A percentile compares a stretch with the other conserved stretches of the same genome.
phyloP scores from a whole-genome alignment of 208 protist species.

The Trypanosoma brucei region DNA sequence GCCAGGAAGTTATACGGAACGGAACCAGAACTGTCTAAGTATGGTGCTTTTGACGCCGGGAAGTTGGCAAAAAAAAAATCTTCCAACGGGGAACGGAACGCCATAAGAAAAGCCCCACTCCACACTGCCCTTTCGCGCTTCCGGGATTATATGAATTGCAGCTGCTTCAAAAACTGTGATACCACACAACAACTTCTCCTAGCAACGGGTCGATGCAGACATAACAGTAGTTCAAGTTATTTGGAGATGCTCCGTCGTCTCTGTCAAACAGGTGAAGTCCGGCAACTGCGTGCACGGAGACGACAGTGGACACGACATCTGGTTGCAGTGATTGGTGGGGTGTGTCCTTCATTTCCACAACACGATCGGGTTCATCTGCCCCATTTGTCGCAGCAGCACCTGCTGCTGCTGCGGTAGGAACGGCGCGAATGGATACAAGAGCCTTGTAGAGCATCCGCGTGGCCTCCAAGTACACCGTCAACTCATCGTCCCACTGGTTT shows the following conservation, averaged over 20 bases:
- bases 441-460: constrained; percentile 36
- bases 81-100: no score
- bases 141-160: neutral
- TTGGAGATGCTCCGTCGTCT: constrained; percentile 33
- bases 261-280: constrained; percentile 27
- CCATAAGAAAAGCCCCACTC: no score
- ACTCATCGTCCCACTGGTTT: constrained; percentile 82
- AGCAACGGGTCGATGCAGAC: constrained; percentile 43
- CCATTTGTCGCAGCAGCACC: neutral
- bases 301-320: constrained; percentile 27
- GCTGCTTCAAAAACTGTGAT: constrained; percentile 19
- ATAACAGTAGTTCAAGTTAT: constrained; percentile 68
- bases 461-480: constrained; percentile 43
- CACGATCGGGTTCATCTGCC: constrained; percentile 13
- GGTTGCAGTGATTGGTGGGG: constrained; percentile 14
- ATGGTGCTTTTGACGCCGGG: no score
- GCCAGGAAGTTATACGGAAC: no score
- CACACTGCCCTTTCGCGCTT: no score
- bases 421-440: constrained; percentile 35
- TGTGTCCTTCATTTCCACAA: constrained; percentile 3
- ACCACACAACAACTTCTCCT: constrained; percentile 34
- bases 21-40: no score
- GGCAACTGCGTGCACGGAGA: constrained; percentile 18
- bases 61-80: no score
- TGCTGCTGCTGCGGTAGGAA: constrained; percentile 2